Conservation (phyloP, 352 stramenopile genomes). For the Blastocystis sp. region DNA sequence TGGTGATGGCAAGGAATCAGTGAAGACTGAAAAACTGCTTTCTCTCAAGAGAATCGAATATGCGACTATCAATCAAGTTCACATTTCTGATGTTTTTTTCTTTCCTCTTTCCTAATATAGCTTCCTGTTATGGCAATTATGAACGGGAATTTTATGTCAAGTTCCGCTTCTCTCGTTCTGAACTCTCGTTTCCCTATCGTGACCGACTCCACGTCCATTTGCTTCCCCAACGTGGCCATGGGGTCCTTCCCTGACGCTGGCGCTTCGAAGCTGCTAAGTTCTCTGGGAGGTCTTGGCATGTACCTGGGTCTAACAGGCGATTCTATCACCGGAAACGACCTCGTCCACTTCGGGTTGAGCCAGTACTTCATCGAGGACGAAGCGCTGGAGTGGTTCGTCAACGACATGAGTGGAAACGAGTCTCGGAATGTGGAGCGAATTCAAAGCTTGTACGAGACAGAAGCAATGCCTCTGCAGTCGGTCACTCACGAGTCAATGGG, state of each 20-base stretch:
- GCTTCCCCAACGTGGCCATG: background rate
- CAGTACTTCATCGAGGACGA: conserved; percentile 10
- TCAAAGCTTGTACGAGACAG: background rate
- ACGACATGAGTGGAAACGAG: background rate
- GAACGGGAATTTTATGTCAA: background rate
- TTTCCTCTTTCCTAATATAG: background rate
- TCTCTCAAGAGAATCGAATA: conserved; percentile 22
- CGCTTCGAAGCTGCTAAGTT: conserved; percentile 19
- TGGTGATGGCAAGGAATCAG: background rate
- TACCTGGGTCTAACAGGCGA: conserved; percentile 19
- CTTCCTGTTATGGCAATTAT: conserved; percentile 22
- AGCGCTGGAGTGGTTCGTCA: background rate
- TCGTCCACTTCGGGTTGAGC: background rate
- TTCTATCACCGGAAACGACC: background rate
- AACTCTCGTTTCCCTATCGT: conserved; percentile 22
- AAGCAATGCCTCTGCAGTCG: background rate
- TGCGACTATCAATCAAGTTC: conserved; percentile 23
- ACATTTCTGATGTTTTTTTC: background rate
- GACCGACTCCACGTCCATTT: background rate
- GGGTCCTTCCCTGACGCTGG: conserved; percentile 33
- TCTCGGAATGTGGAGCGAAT: background rate
- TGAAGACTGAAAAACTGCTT: background rate
- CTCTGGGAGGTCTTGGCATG: conserved; percentile 35
- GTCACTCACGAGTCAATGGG: background rate
- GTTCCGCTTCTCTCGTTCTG: background rate